Evolutionary conservation across 202 grass and related monocot genomes (phyloP), one percentile per base, ranked within the genome.

Genomic region (Schoenoplectus triqueter): DNA sequence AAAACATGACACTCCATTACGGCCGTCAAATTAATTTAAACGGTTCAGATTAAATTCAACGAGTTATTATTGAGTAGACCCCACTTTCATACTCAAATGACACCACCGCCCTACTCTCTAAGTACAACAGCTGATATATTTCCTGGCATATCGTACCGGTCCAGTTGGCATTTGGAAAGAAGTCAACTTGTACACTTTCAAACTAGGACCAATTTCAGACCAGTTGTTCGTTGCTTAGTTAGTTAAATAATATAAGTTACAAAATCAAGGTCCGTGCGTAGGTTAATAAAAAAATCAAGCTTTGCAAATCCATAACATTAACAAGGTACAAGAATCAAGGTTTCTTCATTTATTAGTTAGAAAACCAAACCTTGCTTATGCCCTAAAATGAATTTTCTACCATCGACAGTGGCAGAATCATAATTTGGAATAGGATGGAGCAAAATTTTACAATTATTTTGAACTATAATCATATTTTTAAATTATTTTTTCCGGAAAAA

Each of bases 101-200:
- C 31, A 31, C 31, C 31, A 31, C 31, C 31, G 31, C 31, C 31
- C 31, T 31, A 31, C 31, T 31, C 31, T 31, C 1, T 31, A 31
- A 31, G 31, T 31, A 31, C 31, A 31, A 31, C 31, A 31, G 31
- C 31, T 31, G 31, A 31, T 31, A 31, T 31, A 31, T 31, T 31
- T 31, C 31, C 31, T 31, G 31, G 31, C 31, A 31, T 1, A 42
- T 78, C 14, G 52, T 78, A 60, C 74, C 74, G 17, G 74, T 78
- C 14, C 8, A 2, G 13, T 57, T 42, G 74, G 54, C 31, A 60
- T 9, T 55, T 42, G 6, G 1, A 78, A 54, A 57, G 3, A 60
- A 60, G 74, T 59, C 74, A 78, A 42, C 31, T 42, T 42, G 13
- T 78, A 8, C 21, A 77, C 1, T 59, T 78, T 59, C 22, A 78